These are phyloP conservation scores for Russula brevipes DNA, from an alignment of 768 basidiomycete species.

Conservation along the genomic window DNA sequence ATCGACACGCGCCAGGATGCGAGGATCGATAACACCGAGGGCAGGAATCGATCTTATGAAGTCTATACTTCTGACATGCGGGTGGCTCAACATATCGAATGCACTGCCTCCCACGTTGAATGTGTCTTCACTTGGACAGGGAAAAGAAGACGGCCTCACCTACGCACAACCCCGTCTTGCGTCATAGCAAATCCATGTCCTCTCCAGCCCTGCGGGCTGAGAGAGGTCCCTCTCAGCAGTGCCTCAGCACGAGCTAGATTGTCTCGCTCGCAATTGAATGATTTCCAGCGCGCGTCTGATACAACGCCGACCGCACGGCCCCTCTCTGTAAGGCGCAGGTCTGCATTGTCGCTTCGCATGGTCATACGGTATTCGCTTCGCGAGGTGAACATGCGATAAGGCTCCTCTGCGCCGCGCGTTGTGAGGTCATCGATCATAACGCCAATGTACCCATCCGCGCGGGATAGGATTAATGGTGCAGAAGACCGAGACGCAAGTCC, in stretches of 20 bases:
- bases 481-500: conserved; percentile 57
- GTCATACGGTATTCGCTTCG: conserved; percentile 88
- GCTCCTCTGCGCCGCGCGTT: conserved; percentile 85
- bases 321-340: conserved; percentile 71
- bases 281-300: conserved; percentile 40
- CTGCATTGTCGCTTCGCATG: conserved; percentile 85
- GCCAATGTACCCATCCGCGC: conserved; percentile 84
- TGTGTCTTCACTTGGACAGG: neutral
- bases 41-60: conserved; percentile 46
- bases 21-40: conserved; percentile 46
- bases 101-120: conserved; percentile 44
- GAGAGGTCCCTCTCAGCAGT: conserved; percentile 32
- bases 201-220: conserved; percentile 48
- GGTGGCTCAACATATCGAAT: conserved; percentile 65
- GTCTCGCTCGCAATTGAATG: conserved; percentile 33
- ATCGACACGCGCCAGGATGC: conserved; percentile 54
- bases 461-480: conserved; percentile 58
- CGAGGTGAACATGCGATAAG: conserved; percentile 93
- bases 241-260: conserved; percentile 35
- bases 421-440: conserved; percentile 93
- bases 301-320: conserved; percentile 48
- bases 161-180: conserved; percentile 42
- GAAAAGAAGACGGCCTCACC: conserved; percentile 30
- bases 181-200: conserved; percentile 38
- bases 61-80: conserved; percentile 41